These are phyloP conservation scores for Monilinia laxa DNA, from an alignment of 2,329 filamentous ascomycete genomes.

Conservation along the genomic window DNA sequence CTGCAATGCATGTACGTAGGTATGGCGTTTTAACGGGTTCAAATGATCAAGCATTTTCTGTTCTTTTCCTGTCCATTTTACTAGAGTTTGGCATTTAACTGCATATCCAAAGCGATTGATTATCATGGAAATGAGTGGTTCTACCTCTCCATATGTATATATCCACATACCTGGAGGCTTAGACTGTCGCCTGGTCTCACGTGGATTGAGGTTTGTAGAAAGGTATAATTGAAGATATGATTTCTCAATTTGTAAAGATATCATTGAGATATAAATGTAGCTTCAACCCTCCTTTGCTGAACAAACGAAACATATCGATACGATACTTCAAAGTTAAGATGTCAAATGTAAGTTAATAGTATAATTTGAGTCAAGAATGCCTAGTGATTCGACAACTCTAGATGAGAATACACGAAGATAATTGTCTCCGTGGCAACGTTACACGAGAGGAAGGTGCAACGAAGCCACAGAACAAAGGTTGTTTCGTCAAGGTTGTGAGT, in stretches of 20 bases:
- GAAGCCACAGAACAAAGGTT: neutral
- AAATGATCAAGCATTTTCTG: conserved; percentile 6
- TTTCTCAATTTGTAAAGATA: too few species aligned
- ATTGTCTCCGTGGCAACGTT: too few species aligned
- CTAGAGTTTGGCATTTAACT: conserved; percentile 11
- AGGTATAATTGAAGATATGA: too few species aligned
- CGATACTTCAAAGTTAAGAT: too few species aligned
- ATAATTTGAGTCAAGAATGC: too few species aligned
- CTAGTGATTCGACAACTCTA: too few species aligned
- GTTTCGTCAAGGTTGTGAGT: neutral
- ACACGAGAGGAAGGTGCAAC: neutral
- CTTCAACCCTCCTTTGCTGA: too few species aligned
- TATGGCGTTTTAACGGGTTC: conserved; percentile 18
- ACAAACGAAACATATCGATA: too few species aligned
- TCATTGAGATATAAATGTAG: too few species aligned
- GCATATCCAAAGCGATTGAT: neutral
- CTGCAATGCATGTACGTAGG: conserved; percentile 9
- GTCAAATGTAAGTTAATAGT: too few species aligned
- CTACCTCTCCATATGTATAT: neutral
- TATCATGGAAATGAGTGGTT: neutral
- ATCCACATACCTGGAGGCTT: neutral
- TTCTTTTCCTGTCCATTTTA: neutral
- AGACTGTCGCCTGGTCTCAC: neutral
- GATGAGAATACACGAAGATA: too few species aligned
- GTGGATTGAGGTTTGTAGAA: too few species aligned